These are phyloP conservation scores for Colletotrichum sp. DNA, from an alignment of 2,329 filamentous ascomycete species.

Conservation along the genomic window DNA sequence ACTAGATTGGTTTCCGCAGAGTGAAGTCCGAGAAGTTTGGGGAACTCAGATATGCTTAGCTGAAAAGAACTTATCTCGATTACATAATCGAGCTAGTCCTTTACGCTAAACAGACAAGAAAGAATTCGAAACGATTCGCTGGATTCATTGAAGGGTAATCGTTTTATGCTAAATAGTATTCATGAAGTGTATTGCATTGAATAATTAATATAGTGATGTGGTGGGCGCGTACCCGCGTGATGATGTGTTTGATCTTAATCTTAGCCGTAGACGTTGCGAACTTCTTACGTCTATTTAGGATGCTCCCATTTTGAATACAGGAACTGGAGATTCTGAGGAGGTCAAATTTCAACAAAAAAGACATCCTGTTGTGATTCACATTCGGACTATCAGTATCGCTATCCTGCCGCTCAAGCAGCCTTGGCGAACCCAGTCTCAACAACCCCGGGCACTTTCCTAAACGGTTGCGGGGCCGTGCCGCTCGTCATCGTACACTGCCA, in stretches of 20 bases:
- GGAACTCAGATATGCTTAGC: neutral
- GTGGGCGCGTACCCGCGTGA: rapidly evolving
- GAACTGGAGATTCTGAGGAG: neutral
- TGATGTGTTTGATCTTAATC: neutral
- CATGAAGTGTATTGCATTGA: rapidly evolving
- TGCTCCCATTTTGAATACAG: neutral
- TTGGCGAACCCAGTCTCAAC: neutral
- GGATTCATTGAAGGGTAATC: neutral
- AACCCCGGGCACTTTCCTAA: neutral
- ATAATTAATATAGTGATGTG: neutral
- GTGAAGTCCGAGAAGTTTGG: neutral
- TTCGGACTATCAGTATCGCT: rapidly evolving
- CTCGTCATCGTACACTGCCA: slow-evolving; percentile 33
- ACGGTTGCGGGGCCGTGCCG: neutral
- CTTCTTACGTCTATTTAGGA: too few relatives aligned
- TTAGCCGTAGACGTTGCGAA: neutral
- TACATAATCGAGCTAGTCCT: neutral
- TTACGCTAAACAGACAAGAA: neutral
- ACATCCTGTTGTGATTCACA: neutral
- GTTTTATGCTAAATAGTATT: neutral
- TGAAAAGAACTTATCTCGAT: neutral
- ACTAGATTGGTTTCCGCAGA: neutral
- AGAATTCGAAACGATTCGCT: neutral
- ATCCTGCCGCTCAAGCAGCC: neutral
- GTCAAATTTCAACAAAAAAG: neutral